Evolutionary conservation across 2,329 filamentous ascomycete genomes (phyloP).

Genomic region (Drechslerella dactyloides): DNA sequence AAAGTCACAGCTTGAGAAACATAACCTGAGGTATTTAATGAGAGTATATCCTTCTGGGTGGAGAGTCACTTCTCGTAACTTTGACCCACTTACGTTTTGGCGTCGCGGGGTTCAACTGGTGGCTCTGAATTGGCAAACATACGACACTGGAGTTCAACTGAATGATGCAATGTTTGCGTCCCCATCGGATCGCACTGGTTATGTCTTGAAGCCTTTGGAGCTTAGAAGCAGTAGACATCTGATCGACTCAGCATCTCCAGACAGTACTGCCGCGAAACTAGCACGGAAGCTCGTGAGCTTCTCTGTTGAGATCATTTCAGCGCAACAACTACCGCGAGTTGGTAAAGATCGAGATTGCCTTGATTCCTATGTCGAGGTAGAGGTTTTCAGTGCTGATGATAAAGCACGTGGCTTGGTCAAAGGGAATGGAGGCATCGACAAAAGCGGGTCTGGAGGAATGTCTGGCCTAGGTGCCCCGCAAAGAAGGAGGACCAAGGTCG

Average conservation of each 20-base stretch:
- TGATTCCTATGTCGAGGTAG: constrained; percentile 92
- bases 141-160: constrained; percentile 91
- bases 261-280: constrained; percentile 65
- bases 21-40: constrained; percentile 91
- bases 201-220: constrained; percentile 89
- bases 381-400: constrained; percentile 93
- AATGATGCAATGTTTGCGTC: constrained; percentile 98
- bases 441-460: constrained; percentile 65
- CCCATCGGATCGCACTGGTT: constrained; percentile 83
- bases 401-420: constrained; percentile 76
- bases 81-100: constrained; percentile 93
- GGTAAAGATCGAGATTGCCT: constrained; percentile 65
- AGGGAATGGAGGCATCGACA: constrained; percentile 70
- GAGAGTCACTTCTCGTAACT: constrained; percentile 87
- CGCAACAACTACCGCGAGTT: constrained; percentile 83
- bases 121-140: constrained; percentile 97
- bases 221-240: constrained; percentile 74
- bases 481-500: constrained; percentile 78
- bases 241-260: constrained; percentile 60
- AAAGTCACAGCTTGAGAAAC: constrained; percentile 79
- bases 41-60: constrained; percentile 87
- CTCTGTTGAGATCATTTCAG: constrained; percentile 86
- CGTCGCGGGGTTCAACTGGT: constrained; percentile 96
- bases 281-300: constrained; percentile 84
- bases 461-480: constrained; percentile 75